Base-by-base conservation (phyloP, 768 basidiomycete species). In the Serendipita sp. region DNA sequence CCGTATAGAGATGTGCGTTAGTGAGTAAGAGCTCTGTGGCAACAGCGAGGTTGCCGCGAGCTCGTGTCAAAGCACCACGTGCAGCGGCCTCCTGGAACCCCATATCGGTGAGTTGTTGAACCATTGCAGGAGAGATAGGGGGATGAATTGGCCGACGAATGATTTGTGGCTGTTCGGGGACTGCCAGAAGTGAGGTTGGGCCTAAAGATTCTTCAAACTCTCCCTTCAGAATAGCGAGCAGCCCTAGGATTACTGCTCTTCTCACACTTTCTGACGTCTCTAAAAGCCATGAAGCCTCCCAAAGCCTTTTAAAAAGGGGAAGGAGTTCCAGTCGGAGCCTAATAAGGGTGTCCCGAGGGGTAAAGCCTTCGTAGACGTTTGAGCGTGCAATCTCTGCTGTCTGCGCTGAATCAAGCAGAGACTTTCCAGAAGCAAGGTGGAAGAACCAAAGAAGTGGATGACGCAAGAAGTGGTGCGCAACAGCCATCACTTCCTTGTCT, bases 81-180 rank as follows among this genome's bases (percentile, higher is more conserved):
- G 86, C 91, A 11, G 90, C 89, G 46, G 83, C 81, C n/a, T 92
- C 84, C 41, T 88, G 84, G 78, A 98, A 99, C 52, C 96, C 96
- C 96, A 99, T 98, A 70, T 98, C 96, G 8, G 83, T 86, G 64
- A 98, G 78, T 70, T 91, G 88, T 62, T 83, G 81, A 63, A 97
- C 83, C 8, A 72, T 69, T 38, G 73, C 72, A n/a, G 73, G 70
- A 32, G 70, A 71, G 23, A 74, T 66, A 72, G 72, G 28, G 74
- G 76, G 23, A 75, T 70, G 45, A 73, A 44, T 68, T 30, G 68
- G 69, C 41, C 74, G 69, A 28, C 69, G 65, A 30, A 44, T 44
- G 44, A 41, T 28, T 36, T 35, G 23, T 38, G 11, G 3, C 38
- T 63, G 63, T 35, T 74, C 69, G 16, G 70, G 65, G 41, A 72